Percentiles rank a stretch among this genome's conserved stretches.
Conservation (phyloP, 805 yeast species). For the Metschnikowia lochheadii region DNA sequence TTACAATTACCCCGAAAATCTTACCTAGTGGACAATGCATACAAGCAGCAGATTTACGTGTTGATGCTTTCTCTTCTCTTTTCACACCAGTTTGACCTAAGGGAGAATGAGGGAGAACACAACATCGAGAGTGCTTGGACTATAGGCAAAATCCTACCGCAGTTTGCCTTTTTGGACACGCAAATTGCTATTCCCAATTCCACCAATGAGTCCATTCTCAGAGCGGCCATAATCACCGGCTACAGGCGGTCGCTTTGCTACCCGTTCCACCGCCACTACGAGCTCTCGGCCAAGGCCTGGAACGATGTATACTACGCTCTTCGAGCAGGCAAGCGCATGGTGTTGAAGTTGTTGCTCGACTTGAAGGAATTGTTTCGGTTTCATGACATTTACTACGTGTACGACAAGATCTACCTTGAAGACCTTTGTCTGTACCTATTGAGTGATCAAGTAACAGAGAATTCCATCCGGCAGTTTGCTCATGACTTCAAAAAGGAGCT, state of each 20-base stretch:
- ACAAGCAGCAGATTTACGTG: slow-evolving; percentile 49
- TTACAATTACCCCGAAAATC: slow-evolving; percentile 60
- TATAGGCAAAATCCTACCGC: slow-evolving; percentile 81
- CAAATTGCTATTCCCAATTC: slow-evolving; percentile 37
- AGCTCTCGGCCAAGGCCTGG: slow-evolving; percentile 61
- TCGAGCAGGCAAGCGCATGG: slow-evolving; percentile 62
- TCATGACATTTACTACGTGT: slow-evolving; percentile 82
- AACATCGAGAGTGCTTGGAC: slow-evolving; percentile 93
- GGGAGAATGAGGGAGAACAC: slow-evolving; percentile 67
- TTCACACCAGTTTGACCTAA: slow-evolving; percentile 67
- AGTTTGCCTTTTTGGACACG: slow-evolving; percentile 66
- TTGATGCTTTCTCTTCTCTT: slow-evolving; percentile 66
- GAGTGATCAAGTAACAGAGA: slow-evolving; percentile 55
- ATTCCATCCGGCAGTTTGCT: slow-evolving; percentile 57
- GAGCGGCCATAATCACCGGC: slow-evolving; percentile 55
- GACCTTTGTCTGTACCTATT: slow-evolving; percentile 77
- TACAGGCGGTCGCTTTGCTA: slow-evolving; percentile 70
- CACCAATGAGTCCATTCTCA: slow-evolving; percentile 36
- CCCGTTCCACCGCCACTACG: slow-evolving; percentile 75
- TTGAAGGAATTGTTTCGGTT: slow-evolving; percentile 70
- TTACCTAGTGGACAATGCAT: slow-evolving; percentile 51
- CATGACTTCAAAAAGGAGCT: slow-evolving; percentile 54
- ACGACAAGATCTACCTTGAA: slow-evolving; percentile 70
- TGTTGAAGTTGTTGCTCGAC: slow-evolving; percentile 57
- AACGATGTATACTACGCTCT: slow-evolving; percentile 64